Evolutionary conservation across 75 land plant species (phyloP), one percentile per base, ranked within the genome.

Genomic region (Pseudotsuga menziesii): DNA sequence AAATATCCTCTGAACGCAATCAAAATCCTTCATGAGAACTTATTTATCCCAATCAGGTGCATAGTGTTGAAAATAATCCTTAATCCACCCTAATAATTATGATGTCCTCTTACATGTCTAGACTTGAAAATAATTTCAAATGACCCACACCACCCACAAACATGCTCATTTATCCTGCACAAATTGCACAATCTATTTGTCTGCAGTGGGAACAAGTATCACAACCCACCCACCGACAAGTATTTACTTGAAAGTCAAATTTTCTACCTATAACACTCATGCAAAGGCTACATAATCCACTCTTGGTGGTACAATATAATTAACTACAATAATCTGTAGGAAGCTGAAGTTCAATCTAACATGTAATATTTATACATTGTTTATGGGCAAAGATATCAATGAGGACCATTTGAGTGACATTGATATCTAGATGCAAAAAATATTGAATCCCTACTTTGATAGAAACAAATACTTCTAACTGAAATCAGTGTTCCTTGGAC

Each of bases 181-280:
- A 88, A 41, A 95, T 92, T 0, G 98, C 98, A 83, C 95, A 95
- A 77, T 95, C 93, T 15, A 93, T 90, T 74, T 95, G 98, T 55
- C 95, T 92, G 95, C 95, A 95, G 75, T 92, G 98, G 69, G 94
- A 90, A 70, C 98, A 95, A 72, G 80, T 62, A 79, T 95, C 98
- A 82, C 95, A 95, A 39, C 98, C 98, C 71, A 95, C 80, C 98
- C 98, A 95, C 0, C 95, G 84, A 66, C 91, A 92, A 15, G 91
- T 90, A 80, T 95, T 95, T 60, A 90, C 95, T 79, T 92, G 95
- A 81, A 92, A 95, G 78, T 95, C 95, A 78, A 95, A 95, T 80
- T 92, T 95, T 78, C 83, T 87, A 57, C 98, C 92, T 29, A 91
- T 80, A 57, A 92, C 89, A 82, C 95, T 92, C 98, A 95, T 95